Conservation (phyloP, 148 eudicot genomes). For the Camellia japonica region DNA sequence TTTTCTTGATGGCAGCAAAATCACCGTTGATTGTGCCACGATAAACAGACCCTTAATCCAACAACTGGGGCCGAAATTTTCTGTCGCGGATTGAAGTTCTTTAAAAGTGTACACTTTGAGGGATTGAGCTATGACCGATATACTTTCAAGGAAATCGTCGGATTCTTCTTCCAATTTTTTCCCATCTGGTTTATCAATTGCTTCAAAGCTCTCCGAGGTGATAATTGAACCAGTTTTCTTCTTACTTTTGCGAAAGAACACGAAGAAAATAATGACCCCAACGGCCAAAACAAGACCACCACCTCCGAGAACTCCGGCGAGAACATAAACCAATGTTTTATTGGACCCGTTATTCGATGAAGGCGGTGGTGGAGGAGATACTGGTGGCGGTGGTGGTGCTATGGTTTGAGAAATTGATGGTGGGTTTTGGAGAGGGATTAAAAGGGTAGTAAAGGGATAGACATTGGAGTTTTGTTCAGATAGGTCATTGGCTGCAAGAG, state of each 20-base stretch:
- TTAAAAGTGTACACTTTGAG: constrained; percentile 58
- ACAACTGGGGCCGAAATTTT: constrained; percentile 58
- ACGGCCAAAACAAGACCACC: constrained; percentile 22
- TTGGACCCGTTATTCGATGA: constrained; percentile 21
- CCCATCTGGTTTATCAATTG: constrained; percentile 50
- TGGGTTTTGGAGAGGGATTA: constrained; percentile 59
- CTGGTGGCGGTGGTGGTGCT: constrained; percentile 37
- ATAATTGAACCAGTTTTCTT: constrained; percentile 28
- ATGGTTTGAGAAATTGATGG: constrained; percentile 44
- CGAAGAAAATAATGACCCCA: constrained; percentile 31
- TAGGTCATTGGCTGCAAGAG: constrained; percentile 62
- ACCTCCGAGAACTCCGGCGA: constrained; percentile 58
- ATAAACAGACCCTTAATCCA: constrained; percentile 74
- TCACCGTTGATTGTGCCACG: constrained; percentile 76
- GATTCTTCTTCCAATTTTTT: constrained; percentile 48
- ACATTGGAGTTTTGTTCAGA: constrained; percentile 41
- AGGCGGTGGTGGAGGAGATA: constrained; percentile 23
- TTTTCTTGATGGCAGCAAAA: constrained; percentile 69
- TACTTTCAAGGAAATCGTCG: constrained; percentile 56
- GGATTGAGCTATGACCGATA: constrained; percentile 68
- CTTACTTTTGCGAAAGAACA: constrained; percentile 31
- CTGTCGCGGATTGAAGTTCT: constrained; percentile 66
- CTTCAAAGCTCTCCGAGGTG: constrained; percentile 51
- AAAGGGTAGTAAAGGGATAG: constrained; percentile 60
- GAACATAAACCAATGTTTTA: constrained; percentile 47